Evolutionary conservation across 139 green algal species (phyloP).

Genomic region (Marvania coccoides): DNA sequence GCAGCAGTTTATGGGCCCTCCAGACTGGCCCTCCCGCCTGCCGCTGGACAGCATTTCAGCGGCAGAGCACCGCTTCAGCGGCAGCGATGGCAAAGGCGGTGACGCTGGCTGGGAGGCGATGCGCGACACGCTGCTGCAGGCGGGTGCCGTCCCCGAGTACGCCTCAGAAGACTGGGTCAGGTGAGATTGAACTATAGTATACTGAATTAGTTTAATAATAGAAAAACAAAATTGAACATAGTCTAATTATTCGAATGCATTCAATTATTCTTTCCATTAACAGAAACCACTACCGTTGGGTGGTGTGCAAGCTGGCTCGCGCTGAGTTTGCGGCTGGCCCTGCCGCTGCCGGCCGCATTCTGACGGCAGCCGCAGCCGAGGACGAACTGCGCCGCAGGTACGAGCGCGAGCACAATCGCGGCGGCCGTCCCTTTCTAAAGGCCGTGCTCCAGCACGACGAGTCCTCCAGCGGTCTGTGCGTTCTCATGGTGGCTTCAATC

Average conservation of each 20-base stretch:
- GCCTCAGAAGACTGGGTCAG: slow-evolving; percentile 42
- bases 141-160: slow-evolving; percentile 25
- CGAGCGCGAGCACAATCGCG: slow-evolving; percentile 36
- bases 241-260: too few species aligned
- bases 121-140: slow-evolving; percentile 19
- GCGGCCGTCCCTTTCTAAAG: slow-evolving; percentile 43
- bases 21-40: background rate
- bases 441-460: slow-evolving; percentile 53
- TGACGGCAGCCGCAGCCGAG: slow-evolving; percentile 27
- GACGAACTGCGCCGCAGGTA: slow-evolving; percentile 44
- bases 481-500: slow-evolving; percentile 43
- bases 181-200: too few species aligned
- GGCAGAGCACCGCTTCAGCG: background rate
- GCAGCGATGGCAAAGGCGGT: background rate
- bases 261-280: too few species aligned
- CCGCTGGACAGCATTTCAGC: background rate
- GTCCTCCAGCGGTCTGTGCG: slow-evolving; percentile 24
- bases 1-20: background rate
- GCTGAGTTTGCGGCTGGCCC: slow-evolving; percentile 25
- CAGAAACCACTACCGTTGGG: slow-evolving; percentile 58
- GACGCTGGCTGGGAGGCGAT: slow-evolving; percentile 4
- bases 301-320: slow-evolving; percentile 67
- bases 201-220: too few species aligned
- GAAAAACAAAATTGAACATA: too few species aligned
- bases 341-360: slow-evolving; percentile 7